Evolutionary conservation across 306 rosid genomes (phyloP), one percentile per base, ranked within the genome.

Genomic region (Acacia melanoxylon): DNA sequence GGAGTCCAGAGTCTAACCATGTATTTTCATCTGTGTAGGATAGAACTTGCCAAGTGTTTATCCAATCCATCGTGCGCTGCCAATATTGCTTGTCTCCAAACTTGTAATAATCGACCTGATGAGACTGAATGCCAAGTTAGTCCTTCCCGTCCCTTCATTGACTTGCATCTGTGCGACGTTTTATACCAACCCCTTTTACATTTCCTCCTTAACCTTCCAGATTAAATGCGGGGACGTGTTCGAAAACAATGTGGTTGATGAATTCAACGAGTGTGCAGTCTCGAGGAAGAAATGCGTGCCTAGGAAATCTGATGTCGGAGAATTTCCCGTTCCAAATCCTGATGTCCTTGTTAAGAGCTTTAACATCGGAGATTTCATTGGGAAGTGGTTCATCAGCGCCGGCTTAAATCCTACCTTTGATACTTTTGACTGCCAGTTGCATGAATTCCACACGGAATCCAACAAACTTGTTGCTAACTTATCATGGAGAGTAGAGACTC

Each of bases 101-200:
- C 99, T 80, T 95, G 99, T 90, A 95, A 95, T 82, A 89, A 93
- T 83, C 85, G 99, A 83, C 96, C 99, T 17, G 99, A 95, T 85
- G 99, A 93, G 82, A 92, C 94, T 0, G 99, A 95, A 86, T 95
- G 99, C 86, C 99, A 95, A 88, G 99, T 90, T 81, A 86, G 88
- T 87, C 72, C 68, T 83, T 86, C 72, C 68, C 79, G 16, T 59
- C 73, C 79, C 58, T 80, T 75, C 75, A 41, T 27, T 68, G 72
- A 42, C 20, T 2, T 80, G 40, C 69, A 54, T 66, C 31, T 63
- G 24, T 56, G 6, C 66, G 68, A 29, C 42, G 40, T 41, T 49
- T 35, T 85, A 46, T 68, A n/a, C 49, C 58, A 10, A 61, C 14
- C 24, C 41, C 56, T 24, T 61, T 61, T 10, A 78, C 40, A 72